These are phyloP conservation scores for Serendipita sp. DNA, from an alignment of 768 basidiomycete species.

Conservation along the genomic window DNA sequence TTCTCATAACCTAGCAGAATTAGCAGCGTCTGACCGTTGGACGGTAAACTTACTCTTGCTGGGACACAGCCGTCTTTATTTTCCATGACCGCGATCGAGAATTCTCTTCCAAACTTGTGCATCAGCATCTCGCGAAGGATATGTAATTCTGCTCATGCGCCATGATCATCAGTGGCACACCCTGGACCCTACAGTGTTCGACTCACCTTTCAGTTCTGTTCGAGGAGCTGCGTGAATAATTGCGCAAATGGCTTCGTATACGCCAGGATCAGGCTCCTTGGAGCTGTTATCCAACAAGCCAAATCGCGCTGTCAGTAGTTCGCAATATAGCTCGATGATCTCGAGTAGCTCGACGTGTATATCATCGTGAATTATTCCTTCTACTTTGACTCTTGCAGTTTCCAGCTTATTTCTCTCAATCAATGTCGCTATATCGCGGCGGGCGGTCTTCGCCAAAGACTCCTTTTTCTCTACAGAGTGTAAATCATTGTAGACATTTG, in stretches of 20 bases:
- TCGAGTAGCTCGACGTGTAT: slow-evolving; percentile 78
- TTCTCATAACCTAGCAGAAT: slow-evolving; percentile 47
- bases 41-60: slow-evolving; percentile 43
- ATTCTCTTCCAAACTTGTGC: slow-evolving; percentile 92
- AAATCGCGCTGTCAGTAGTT: slow-evolving; percentile 84
- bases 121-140: slow-evolving; percentile 82
- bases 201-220: slow-evolving; percentile 70
- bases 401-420: slow-evolving; percentile 68
- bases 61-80: slow-evolving; percentile 69
- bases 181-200: not conserved
- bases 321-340: slow-evolving; percentile 84
- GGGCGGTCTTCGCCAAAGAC: slow-evolving; percentile 55
- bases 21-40: not conserved
- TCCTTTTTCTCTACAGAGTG: slow-evolving; percentile 60
- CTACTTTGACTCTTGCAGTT: slow-evolving; percentile 71
- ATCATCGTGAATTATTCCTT: slow-evolving; percentile 76
- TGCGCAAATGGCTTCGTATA: slow-evolving; percentile 71
- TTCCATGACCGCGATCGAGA: slow-evolving; percentile 70
- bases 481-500: slow-evolving; percentile 6
- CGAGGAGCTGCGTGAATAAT: slow-evolving; percentile 85
- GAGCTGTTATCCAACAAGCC: slow-evolving; percentile 76
- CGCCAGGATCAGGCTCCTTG: slow-evolving; percentile 74
- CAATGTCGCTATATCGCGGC: slow-evolving; percentile 67
- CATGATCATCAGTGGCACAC: not conserved
- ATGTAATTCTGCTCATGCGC: slow-evolving; percentile 50